These are phyloP conservation scores for Cenchrus purpureus DNA, from an alignment of 176 grass and related monocot genomes.

Conservation along the genomic window DNA sequence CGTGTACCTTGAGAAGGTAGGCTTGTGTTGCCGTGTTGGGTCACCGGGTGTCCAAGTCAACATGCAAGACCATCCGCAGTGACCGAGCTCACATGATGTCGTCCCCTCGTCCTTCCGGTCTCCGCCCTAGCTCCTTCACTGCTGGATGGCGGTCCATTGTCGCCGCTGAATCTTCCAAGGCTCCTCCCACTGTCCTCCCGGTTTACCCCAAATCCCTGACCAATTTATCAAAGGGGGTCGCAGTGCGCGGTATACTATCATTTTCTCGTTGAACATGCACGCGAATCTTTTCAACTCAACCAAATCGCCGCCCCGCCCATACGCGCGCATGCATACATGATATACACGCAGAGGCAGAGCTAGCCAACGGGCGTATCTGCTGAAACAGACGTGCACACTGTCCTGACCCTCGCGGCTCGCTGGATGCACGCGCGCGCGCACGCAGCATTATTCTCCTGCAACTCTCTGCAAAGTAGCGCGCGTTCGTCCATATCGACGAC, in stretches of 20 bases:
- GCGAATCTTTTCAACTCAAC: not conserved
- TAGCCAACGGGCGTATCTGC: not conserved
- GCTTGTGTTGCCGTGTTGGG: no score
- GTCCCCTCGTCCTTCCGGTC: no score
- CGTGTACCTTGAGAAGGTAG: no score
- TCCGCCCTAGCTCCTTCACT: no score
- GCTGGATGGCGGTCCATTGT: no score
- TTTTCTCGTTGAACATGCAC: not conserved
- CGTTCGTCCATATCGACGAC: no score
- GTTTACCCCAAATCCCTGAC: not conserved
- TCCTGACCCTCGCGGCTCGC: no score
- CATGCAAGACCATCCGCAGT: not conserved
- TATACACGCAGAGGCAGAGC: not conserved
- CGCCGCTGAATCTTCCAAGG: no score
- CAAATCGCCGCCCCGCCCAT: not conserved
- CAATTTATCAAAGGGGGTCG: not conserved
- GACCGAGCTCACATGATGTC: not conserved
- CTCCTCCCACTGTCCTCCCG: not conserved
- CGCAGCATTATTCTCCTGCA: no score
- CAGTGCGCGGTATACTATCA: not conserved
- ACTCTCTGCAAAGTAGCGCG: no score
- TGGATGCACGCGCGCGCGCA: no score
- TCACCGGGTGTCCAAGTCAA: not conserved
- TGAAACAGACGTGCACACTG: not conserved
- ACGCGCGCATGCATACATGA: no score